A percentile compares a stretch with the other conserved stretches of the same genome.
These are phyloP conservation scores for Fusarium odoratissimum DNA, from an alignment of 2,329 filamentous ascomycete species.

Conservation along the genomic window DNA sequence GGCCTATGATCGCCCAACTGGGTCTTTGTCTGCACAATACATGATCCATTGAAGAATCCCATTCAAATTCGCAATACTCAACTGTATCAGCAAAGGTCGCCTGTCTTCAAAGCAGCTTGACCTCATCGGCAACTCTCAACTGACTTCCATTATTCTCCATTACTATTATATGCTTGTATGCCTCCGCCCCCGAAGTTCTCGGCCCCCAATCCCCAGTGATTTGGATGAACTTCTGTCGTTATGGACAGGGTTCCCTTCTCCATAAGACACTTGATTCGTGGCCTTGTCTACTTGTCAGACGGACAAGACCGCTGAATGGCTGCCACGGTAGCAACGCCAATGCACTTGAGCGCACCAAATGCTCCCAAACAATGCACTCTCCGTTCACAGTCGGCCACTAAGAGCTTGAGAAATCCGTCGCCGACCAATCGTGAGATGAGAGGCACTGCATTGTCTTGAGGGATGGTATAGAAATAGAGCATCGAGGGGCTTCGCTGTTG, in stretches of 20 bases:
- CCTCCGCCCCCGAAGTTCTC: constrained; percentile 28
- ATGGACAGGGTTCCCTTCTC: constrained; percentile 21
- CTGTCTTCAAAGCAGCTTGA: neutral
- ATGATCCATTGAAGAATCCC: neutral
- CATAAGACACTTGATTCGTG: constrained; percentile 34
- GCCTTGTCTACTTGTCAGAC: constrained; percentile 37
- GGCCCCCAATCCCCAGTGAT: constrained; percentile 36
- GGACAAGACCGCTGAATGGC: constrained; percentile 33
- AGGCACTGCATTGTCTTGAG: constrained; percentile 13
- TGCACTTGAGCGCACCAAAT: constrained; percentile 38
- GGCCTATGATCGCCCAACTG: neutral
- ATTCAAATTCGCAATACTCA: constrained; percentile 1
- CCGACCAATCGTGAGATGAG: constrained; percentile 31
- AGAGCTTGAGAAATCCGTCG: constrained; percentile 20
- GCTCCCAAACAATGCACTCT: constrained; percentile 28
- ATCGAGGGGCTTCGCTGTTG: constrained; percentile 21
- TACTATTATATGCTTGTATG: neutral
- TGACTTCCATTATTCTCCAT: neutral
- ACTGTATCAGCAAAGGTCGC: constrained; percentile 1
- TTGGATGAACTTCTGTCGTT: constrained; percentile 22
- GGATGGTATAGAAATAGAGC: constrained; percentile 33
- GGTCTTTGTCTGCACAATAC: neutral
- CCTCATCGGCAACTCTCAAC: neutral
- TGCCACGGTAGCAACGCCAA: constrained; percentile 40
- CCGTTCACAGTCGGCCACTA: constrained; percentile 26